Base-by-base conservation (phyloP, 108 stramenopile genomes). In the Chaetoceros tenuissimus region DNA sequence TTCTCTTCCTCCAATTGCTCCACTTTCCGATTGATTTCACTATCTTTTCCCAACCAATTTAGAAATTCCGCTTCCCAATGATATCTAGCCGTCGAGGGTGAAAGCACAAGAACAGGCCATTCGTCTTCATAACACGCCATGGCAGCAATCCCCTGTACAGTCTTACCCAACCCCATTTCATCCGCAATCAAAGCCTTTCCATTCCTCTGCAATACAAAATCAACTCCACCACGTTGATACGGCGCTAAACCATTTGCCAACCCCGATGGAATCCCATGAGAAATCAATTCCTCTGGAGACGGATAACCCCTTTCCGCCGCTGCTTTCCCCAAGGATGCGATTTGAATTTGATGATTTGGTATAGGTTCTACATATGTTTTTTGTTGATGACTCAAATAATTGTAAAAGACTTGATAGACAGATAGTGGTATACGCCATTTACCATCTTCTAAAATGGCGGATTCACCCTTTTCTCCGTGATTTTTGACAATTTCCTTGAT, bases 1-100 rank as follows among this genome's bases (percentile, higher is more conserved):
- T 52, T 49, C 29, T 62, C 45, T 3, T 68, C 28, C 29, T 31
- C 28, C 46, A 53, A 10, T 13, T 17, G 29, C 23, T 67, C 48
- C 21, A 45, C 26, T 44, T 53, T 28, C 24, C 43, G 55, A 54
- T 71, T 53, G 25, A 67, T 51, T 3, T 31, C 24, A 17, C 69
- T 66, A 13, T 69, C 67, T 29, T 31, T 26, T 0, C 85, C 87
- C 49, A 94, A 59, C 94, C 96, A 96, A 31, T 86, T 62, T 31
- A 72, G 64, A 57, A 97, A 88, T 53, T 97, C 97, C 30, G 57
- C 67, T 57, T 89, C 87, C 97, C 97, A 98, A 48, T 98, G 97
- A 64, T 90, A 96, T 10, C 94, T 67, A 0, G 96, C 96, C 30
- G 79, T 77, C 46, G 84, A 85, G 2, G 97, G 97, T 55, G 77